Percentiles rank a stretch among this genome's conserved stretches.
Conservation (phyloP, 164 flowering plant species). For the Cinnamomum chago region DNA sequence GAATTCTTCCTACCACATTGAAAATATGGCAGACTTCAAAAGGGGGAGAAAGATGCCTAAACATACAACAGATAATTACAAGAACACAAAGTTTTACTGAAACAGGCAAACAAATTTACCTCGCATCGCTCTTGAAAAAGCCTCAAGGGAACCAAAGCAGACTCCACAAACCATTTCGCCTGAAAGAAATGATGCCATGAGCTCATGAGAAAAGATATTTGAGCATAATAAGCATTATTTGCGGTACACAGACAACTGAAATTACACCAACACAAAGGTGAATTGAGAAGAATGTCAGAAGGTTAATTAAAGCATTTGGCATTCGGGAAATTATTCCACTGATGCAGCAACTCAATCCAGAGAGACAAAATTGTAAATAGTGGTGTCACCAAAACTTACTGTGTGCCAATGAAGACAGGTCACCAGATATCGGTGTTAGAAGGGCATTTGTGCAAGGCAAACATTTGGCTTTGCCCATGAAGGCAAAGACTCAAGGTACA, state of each 20-base stretch:
- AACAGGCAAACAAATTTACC: constrained; percentile 32
- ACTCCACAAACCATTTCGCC: constrained; percentile 92
- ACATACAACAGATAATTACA: not conserved
- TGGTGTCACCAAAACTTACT: no score
- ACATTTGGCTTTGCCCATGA: no score
- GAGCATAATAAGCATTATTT: not conserved
- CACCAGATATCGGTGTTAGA: no score
- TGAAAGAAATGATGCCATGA: constrained; percentile 15
- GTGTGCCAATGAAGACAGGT: no score
- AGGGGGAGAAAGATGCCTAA: not conserved
- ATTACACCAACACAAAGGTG: not conserved
- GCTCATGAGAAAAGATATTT: constrained; percentile 7
- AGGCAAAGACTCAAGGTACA: no score
- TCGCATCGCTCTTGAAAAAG: constrained; percentile 96
- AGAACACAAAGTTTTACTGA: not conserved
- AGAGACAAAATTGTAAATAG: no score
- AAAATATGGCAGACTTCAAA: not conserved
- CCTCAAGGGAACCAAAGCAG: constrained; percentile 70
- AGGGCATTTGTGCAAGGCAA: no score
- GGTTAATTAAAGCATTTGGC: not conserved
- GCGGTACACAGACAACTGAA: not conserved
- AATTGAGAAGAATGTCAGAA: not conserved
- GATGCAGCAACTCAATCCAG: no score
- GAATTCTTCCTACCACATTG: constrained; percentile 74
- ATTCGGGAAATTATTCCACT: not conserved